These are phyloP conservation scores for Fermentozyma sake DNA, from an alignment of 1,139 yeast genomes.

Conservation along the genomic window DNA sequence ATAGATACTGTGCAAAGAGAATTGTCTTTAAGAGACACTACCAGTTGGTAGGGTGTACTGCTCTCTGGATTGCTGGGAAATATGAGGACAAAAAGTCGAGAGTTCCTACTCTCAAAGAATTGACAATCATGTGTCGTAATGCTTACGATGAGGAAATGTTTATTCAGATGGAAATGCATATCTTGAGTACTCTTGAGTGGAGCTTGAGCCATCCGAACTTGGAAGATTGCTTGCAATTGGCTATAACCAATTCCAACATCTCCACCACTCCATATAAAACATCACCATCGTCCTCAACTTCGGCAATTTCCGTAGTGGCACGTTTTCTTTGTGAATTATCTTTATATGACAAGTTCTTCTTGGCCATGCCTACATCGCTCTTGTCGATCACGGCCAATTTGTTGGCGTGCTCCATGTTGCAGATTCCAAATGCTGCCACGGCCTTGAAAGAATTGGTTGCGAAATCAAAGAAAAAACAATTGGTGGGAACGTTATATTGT, in stretches of 20 bases:
- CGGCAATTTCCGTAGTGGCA: slow-evolving; percentile 43
- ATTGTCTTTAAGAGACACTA: slow-evolving; percentile 90
- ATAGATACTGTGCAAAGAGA: slow-evolving; percentile 86
- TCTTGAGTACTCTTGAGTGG: slow-evolving; percentile 84
- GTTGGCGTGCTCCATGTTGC: slow-evolving; percentile 66
- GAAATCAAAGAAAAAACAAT: slow-evolving; percentile 5
- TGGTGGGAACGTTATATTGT: slow-evolving; percentile 5
- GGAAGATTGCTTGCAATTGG: slow-evolving; percentile 58
- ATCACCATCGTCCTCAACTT: slow-evolving; percentile 11
- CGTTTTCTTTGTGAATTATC: slow-evolving; percentile 75
- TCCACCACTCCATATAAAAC: slow-evolving; percentile 29
- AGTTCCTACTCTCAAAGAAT: slow-evolving; percentile 77
- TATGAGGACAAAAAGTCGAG: slow-evolving; percentile 83
- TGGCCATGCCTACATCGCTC: slow-evolving; percentile 56
- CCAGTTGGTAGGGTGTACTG: slow-evolving; percentile 88
- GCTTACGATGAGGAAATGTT: slow-evolving; percentile 89
- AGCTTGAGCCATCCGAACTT: slow-evolving; percentile 57
- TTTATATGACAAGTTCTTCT: slow-evolving; percentile 63
- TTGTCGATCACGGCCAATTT: slow-evolving; percentile 68
- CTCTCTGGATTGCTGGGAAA: slow-evolving; percentile 93
- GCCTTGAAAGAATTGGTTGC: slow-evolving; percentile 23
- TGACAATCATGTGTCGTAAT: slow-evolving; percentile 74
- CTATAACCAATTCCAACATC: slow-evolving; percentile 33
- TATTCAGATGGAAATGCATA: slow-evolving; percentile 92
- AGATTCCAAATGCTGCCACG: slow-evolving; percentile 35